Evolutionary conservation across 345 rosid species (phyloP).

Genomic region (Sisymbrium altissimum): DNA sequence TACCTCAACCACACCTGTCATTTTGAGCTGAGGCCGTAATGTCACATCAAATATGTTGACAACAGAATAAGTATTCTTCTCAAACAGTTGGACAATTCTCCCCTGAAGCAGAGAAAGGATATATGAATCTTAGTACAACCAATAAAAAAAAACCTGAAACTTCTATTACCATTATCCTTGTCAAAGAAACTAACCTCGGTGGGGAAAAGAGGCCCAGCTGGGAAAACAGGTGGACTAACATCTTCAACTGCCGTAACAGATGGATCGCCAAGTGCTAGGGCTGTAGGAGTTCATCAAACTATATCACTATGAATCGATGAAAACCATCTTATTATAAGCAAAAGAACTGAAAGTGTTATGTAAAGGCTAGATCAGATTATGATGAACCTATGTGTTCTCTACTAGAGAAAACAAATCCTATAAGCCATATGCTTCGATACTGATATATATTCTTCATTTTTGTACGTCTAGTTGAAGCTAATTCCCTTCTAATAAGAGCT

Average conservation of each 20-base stretch:
- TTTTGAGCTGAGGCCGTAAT: conserved; percentile 84
- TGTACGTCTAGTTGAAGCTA: not conserved
- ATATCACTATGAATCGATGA: not conserved
- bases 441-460: not conserved
- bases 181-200: conserved; percentile 48
- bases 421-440: not conserved
- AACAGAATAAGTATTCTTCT: conserved; percentile 78
- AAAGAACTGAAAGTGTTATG: not conserved
- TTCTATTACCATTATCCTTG: not conserved
- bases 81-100: conserved; percentile 77
- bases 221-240: conserved; percentile 76
- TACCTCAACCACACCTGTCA: conserved; percentile 95
- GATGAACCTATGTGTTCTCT: not conserved
- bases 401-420: not conserved
- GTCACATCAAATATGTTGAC: conserved; percentile 95
- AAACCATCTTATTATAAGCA: not conserved
- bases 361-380: not conserved
- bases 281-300: conserved; percentile 34
- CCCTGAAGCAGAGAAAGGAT: conserved; percentile 46
- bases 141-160: conserved; percentile 4
- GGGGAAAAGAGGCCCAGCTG: conserved; percentile 82
- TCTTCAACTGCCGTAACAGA: conserved; percentile 62
- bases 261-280: conserved; percentile 84
- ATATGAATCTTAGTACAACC: not conserved
- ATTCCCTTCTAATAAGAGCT: not conserved